Conservation (phyloP, 345 rosid species). For the Laguncularia racemosa region DNA sequence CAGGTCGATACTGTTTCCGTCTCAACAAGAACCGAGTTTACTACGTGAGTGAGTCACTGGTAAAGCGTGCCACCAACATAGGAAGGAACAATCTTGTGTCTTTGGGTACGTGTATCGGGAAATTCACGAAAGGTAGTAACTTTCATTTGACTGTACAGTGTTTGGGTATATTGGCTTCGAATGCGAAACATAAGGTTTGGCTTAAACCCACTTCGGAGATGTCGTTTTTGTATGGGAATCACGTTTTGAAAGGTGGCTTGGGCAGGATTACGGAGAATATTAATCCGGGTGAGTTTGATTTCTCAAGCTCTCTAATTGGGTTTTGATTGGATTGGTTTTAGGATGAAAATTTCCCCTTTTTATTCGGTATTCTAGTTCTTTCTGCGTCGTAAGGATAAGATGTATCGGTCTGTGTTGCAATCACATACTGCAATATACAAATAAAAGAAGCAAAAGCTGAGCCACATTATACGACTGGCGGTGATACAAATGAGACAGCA, state of each 20-base stretch:
- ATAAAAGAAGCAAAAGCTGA: too few relatives aligned
- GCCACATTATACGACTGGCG: too few relatives aligned
- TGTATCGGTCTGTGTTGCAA: too few relatives aligned
- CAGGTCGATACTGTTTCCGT: conserved; percentile 87
- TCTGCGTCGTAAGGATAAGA: too few relatives aligned
- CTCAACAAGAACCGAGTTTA: conserved; percentile 75
- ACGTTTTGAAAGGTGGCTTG: conserved; percentile 80
- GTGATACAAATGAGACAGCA: too few relatives aligned
- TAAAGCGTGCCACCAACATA: conserved; percentile 79
- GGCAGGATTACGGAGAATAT: conserved; percentile 86
- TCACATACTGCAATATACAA: too few relatives aligned
- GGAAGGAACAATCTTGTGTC: conserved; percentile 50
- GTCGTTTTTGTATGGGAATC: conserved; percentile 91
- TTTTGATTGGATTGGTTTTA: background rate
- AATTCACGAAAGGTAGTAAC: conserved; percentile 68
- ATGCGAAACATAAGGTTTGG: conserved; percentile 89
- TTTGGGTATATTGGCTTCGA: conserved; percentile 54
- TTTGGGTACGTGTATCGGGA: conserved; percentile 77
- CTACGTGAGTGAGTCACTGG: conserved; percentile 74
- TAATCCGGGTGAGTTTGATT: conserved; percentile 8
- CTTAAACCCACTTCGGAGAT: conserved; percentile 89
- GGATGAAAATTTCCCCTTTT: background rate
- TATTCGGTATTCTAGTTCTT: too few relatives aligned
- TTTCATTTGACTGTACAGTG: conserved; percentile 69
- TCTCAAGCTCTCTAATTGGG: background rate